Base-by-base conservation (phyloP, 2,329 filamentous ascomycete genomes). In the Xylogone sp. region DNA sequence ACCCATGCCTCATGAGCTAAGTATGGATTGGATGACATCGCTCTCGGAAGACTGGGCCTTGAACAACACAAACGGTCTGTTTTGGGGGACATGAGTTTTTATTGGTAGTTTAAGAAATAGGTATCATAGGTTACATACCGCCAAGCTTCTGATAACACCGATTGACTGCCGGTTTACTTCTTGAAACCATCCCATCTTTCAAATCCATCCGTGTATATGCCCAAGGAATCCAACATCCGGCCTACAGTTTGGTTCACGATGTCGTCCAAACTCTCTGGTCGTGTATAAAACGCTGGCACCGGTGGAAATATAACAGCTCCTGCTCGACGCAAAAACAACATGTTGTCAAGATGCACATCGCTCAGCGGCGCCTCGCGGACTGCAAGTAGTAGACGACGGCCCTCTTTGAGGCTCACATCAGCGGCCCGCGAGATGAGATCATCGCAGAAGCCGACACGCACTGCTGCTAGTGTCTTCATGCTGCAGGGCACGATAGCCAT, bases 401-500 rank as follows among this genome's bases (percentile, higher is more conserved):
- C 51, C 55, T 77, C 75, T 55, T 78, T 78, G 1, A 78, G 57
- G 48, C 64, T 70, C 1, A 78, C 74, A 52, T 74, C 73, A 2
- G 74, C 75, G 0, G 73, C 70, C 0, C 74, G 63, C 0, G 71
- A 64, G 27, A 77, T 75, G 10, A 78, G 54, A 53, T 76, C 74
- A 39, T 75, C 70, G 50, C 70, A 69, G 50, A 68, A 71, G 0
- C 74, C 75, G 1, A 63, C 58, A 19, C 66, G 59, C 2, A 78
- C 68, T 0, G 65, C 70, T 0, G 73, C 71, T 3, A 77, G 64
- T 1, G 74, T 76, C 59, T 76, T 77, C 70, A 77, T 73, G 49
- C 68, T 72, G 61, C 75, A 78, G 0, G 70, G 73, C 0, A 73
- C 69, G 2, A 78, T 59, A 13, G 77, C 72, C 75, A 78, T 78